Conservation (phyloP, 139 green algal genomes). For the Prasinococcaceae sp. region DNA sequence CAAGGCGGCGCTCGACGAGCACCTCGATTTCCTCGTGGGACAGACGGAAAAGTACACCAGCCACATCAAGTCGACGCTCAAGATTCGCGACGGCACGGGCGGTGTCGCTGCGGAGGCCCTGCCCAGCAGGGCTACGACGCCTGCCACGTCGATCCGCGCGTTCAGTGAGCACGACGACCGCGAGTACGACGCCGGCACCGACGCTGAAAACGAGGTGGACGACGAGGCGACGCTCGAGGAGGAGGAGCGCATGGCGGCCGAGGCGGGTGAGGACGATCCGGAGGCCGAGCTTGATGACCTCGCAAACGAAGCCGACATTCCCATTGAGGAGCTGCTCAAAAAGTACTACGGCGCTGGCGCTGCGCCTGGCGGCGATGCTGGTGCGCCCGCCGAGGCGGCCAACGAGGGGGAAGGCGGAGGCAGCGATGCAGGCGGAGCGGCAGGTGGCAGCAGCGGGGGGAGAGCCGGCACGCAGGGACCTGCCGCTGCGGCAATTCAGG, state of each 20-base stretch:
- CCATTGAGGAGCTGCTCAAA: slow-evolving; percentile 70
- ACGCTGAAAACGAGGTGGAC: too few species aligned
- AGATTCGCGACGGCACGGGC: background rate
- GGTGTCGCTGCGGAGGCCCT: too few species aligned
- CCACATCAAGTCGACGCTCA: too few species aligned
- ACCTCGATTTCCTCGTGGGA: slow-evolving; percentile 81
- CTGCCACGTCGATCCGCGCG: too few species aligned
- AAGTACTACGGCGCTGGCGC: slow-evolving; percentile 23
- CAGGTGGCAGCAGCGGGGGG: background rate
- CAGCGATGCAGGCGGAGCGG: slow-evolving; percentile 1
- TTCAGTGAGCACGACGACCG: too few species aligned
- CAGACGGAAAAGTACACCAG: slow-evolving; percentile 80
- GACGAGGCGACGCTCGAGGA: slow-evolving; percentile 64
- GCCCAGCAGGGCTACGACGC: too few species aligned
- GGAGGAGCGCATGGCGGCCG: slow-evolving; percentile 37
- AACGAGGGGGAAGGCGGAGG: background rate
- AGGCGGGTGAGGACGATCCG: slow-evolving; percentile 27
- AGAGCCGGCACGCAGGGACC: too few species aligned
- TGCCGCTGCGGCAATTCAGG: too few species aligned
- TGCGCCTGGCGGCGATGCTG: too few species aligned
- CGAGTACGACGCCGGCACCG: too few species aligned
- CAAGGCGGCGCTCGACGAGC: slow-evolving; percentile 57
- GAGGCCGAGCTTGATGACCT: slow-evolving; percentile 53
- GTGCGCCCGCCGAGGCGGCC: too few species aligned
- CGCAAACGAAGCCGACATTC: slow-evolving; percentile 60